Evolutionary conservation across 2,329 filamentous ascomycete genomes (phyloP).

Genomic region (Hypomyces perniciosus): DNA sequence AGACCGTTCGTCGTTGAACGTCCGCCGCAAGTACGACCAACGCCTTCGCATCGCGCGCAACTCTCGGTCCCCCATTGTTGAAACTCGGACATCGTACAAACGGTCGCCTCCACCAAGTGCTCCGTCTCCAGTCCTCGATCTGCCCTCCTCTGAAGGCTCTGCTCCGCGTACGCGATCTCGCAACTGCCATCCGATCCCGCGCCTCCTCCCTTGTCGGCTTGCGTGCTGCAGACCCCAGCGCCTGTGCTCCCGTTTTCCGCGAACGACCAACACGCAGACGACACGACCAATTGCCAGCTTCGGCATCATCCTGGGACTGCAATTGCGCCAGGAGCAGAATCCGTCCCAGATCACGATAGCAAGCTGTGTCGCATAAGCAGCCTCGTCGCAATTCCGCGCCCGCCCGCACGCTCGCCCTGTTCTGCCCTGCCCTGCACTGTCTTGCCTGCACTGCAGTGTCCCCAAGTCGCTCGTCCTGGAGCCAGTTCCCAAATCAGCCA

Average conservation of each 20-base stretch:
- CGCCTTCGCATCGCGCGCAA: background rate
- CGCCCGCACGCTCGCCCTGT: slow-evolving; percentile 4
- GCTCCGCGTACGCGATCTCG: background rate
- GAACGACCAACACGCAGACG: background rate
- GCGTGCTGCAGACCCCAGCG: background rate
- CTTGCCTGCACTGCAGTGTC: slow-evolving; percentile 6
- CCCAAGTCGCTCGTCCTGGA: slow-evolving; percentile 11
- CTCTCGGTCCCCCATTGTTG: background rate
- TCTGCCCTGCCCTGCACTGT: background rate
- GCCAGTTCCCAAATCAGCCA: slow-evolving; percentile 12
- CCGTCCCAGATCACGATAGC: background rate
- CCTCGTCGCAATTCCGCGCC: slow-evolving; percentile 7
- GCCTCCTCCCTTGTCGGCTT: background rate
- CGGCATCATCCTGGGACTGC: background rate
- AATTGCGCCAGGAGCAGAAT: too few species aligned
- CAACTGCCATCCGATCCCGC: background rate
- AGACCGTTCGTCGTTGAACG: background rate
- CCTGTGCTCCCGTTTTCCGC: background rate
- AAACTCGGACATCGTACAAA: slow-evolving; percentile 4
- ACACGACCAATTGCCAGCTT: background rate
- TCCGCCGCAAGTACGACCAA: background rate
- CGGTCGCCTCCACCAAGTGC: slow-evolving; percentile 6
- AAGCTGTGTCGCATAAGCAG: slow-evolving; percentile 8
- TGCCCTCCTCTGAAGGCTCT: slow-evolving; percentile 7
- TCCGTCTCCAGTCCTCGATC: slow-evolving; percentile 8